These are phyloP conservation scores for Laburnicola sp. DNA, from an alignment of 2,329 filamentous ascomycete genomes.

Conservation along the genomic window DNA sequence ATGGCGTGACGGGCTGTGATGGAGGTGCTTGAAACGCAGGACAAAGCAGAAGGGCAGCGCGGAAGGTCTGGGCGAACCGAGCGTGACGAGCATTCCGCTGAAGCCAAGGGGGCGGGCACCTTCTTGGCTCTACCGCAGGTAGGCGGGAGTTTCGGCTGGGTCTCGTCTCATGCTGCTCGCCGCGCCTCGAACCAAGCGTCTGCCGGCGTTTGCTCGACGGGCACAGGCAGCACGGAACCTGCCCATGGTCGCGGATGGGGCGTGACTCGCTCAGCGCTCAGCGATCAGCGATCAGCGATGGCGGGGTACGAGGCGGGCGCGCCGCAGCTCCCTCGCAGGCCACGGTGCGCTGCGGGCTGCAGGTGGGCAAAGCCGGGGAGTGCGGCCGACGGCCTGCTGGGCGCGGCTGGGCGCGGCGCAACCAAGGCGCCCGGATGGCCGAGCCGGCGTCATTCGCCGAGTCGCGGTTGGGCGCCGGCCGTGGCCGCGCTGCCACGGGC, in stretches of 20 bases:
- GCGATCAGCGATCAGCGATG: no score
- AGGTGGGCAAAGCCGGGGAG: neutral
- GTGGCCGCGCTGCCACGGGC: conserved; percentile 1
- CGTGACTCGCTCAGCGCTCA: no score
- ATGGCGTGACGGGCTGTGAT: no score
- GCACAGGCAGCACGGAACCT: no score
- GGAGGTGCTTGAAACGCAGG: no score
- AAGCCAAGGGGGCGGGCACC: conserved; percentile 8
- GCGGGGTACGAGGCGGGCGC: neutral
- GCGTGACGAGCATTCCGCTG: conserved; percentile 8
- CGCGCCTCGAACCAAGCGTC: no score
- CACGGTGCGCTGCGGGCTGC: no score
- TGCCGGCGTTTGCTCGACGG: no score
- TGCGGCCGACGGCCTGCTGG: neutral
- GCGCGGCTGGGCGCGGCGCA: neutral
- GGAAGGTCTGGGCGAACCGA: conserved; percentile 7
- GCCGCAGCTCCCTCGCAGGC: no score
- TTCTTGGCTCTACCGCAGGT: conserved; percentile 2
- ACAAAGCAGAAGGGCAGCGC: no score
- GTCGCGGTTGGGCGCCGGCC: neutral
- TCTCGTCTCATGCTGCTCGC: conserved; percentile 8
- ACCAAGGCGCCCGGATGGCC: neutral
- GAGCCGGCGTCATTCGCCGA: no score
- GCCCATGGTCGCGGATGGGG: no score
- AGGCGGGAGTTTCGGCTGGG: conserved; percentile 6